Conservation (phyloP, 2,329 filamentous ascomycete genomes). For the Fusarium zealandicum region DNA sequence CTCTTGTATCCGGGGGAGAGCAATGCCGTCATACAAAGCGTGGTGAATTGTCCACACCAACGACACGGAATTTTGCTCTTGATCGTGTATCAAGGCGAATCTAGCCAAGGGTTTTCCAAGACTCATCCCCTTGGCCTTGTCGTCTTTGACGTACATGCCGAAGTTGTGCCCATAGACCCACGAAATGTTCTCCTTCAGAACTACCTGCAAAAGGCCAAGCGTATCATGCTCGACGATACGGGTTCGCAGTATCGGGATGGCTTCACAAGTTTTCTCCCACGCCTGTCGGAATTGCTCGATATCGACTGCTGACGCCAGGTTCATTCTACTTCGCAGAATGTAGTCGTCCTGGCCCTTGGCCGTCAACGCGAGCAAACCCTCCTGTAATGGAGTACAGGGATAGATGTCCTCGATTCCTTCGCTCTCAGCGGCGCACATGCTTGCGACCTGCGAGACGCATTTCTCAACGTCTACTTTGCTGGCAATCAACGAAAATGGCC, state of each 20-base stretch:
- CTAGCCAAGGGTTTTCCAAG: background rate
- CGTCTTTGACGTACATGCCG: conserved; percentile 1
- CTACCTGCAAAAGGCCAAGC: conserved; percentile 4
- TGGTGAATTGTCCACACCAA: conserved; percentile 15
- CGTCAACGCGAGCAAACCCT: conserved; percentile 7
- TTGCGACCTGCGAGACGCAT: conserved; percentile 5
- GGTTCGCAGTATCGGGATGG: conserved; percentile 7
- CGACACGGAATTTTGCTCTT: background rate
- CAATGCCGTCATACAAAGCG: conserved; percentile 7
- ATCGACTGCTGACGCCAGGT: background rate
- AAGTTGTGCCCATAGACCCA: background rate
- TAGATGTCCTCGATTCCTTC: conserved; percentile 6
- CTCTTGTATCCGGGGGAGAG: conserved; percentile 5
- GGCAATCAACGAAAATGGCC: conserved; percentile 8
- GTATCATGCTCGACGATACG: conserved; percentile 5
- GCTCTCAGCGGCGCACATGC: background rate
- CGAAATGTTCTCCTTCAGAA: background rate
- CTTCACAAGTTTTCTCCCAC: background rate
- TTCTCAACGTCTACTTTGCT: background rate
- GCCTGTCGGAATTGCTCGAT: background rate
- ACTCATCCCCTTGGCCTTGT: background rate
- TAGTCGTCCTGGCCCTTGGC: conserved; percentile 12
- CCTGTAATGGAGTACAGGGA: conserved; percentile 7
- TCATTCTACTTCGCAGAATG: background rate
- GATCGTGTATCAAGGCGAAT: background rate